Evolutionary conservation across 805 yeast species (phyloP), one percentile per base, ranked within the genome.

Genomic region (Nakazawaea anatomiae): DNA sequence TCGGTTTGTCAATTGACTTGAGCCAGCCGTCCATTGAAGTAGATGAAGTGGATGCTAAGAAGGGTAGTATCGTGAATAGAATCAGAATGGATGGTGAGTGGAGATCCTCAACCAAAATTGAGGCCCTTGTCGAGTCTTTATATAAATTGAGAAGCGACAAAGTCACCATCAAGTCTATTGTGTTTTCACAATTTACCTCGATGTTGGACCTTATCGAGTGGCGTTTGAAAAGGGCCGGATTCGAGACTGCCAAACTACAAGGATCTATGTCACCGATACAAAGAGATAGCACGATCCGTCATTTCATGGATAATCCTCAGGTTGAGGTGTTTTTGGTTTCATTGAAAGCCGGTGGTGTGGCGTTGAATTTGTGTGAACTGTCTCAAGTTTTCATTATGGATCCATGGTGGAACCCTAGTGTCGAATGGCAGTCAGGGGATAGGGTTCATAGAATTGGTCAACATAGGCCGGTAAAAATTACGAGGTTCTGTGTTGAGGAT

Each of bases 351-450:
- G 99, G 99, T 58, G 99, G 99, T 70, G 99, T 94, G 42, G 99
- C 99, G 0, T 74, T 94, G 57, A 94, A 94, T 64, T 74, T 94
- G 56, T 92, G 97, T 62, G 99, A 95, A 61, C 98, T 99, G 0
- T 90, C 95, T 2, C 98, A 92, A 61, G 98, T 94, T 44, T 94
- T 94, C 58, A 76, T 94, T 43, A 74, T 94, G 74, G 99, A 94
- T 61, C 98, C 98, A 36, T 94, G 99, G 99, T 94, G 99, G 98
- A 95, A 94, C 64, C 98, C 98, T 1, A 87, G 96, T 58, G 94
- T 92, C 6, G 99, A 94, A 66, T 94, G 97, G 90, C 99, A 94
- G 66, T 85, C 95, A 47, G 96, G 96, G 68, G 99, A 94, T 67
- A 82, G 99, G 70, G 97, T 94, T 27, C 98, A 94, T 68, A 82